Evolutionary conservation across 805 yeast species (phyloP), one percentile per base, ranked within the genome.

Genomic region (Yarrowia sp.): DNA sequence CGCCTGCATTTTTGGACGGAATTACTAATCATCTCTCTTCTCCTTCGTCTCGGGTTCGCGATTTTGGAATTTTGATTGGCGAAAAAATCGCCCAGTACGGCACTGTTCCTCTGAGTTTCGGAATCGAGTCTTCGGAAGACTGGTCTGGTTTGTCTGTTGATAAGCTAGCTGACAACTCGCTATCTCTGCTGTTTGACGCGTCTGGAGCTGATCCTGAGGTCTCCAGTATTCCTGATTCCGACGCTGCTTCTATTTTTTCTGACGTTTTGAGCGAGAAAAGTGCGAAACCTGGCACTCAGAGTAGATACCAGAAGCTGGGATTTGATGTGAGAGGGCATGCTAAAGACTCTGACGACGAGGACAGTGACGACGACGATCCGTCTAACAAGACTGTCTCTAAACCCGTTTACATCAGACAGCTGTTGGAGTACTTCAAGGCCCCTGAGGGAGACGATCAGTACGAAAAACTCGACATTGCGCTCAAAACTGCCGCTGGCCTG

Each of bases 361-460:
- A 68, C 30, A 46, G 60, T 9, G 70, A 69, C 20, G 70, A 68
- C n/a, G 75, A 73, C 42, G 75, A 73, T 61, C 42, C 86, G 82
- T 70, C 84, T 3, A 77, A 77, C 0, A 72, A 77, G 14, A 77
- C 74, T 6, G 79, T 85, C 0, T 74, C 81, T 0, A 76, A 79
- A 1, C 92, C 92, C 0, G 81, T 91, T 1, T 94, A 91, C 72
- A 77, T 94, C 46, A 87, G 89, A 70, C 97, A 92, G 70, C 78
- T 93, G 20, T 73, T 91, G 5, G 76, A 79, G 14, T 89, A 88
- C 71, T 79, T 89, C 17, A 78, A 79, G 12, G 79, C 81, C 0
- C 83, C 83, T 36, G 74, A 78, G 1, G 77, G 80, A 0, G 73
- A 74, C 17, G 81, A 78, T 56, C 86, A 82, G 14, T 85, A 73